These are phyloP conservation scores for Penicillium verrucosum DNA, from an alignment of 2,329 filamentous ascomycete species.

Conservation along the genomic window DNA sequence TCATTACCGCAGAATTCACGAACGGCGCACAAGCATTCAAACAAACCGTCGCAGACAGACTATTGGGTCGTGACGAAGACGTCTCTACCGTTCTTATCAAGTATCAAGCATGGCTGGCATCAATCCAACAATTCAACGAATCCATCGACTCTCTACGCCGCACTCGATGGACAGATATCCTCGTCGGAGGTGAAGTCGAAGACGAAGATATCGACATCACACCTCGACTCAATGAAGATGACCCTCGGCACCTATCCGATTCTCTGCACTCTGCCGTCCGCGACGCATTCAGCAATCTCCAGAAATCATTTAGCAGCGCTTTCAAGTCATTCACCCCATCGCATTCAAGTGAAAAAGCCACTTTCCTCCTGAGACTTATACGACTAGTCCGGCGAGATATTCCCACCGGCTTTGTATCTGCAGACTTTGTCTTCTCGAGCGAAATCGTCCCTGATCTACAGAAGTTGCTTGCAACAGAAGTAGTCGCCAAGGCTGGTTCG, in stretches of 20 bases:
- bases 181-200: slow-evolving; percentile 41
- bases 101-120: slow-evolving; percentile 71
- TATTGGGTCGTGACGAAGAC: slow-evolving; percentile 68
- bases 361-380: slow-evolving; percentile 68
- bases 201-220: slow-evolving; percentile 36
- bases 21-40: slow-evolving; percentile 67
- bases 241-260: slow-evolving; percentile 62
- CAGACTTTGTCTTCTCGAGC: slow-evolving; percentile 52
- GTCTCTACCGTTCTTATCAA: slow-evolving; percentile 60
- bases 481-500: slow-evolving; percentile 46
- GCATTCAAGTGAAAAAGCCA: slow-evolving; percentile 49
- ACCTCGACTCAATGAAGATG: slow-evolving; percentile 64
- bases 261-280: slow-evolving; percentile 57
- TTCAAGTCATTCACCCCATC: slow-evolving; percentile 48
- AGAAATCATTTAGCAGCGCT: slow-evolving; percentile 41
- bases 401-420: slow-evolving; percentile 50
- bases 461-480: slow-evolving; percentile 54
- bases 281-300: slow-evolving; percentile 57
- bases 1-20: slow-evolving; percentile 63
- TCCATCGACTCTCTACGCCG: slow-evolving; percentile 36
- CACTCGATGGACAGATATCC: slow-evolving; percentile 36
- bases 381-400: slow-evolving; percentile 69
- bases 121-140: slow-evolving; percentile 54
- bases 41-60: slow-evolving; percentile 62
- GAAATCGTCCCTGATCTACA: slow-evolving; percentile 64